Percentiles rank a stretch among this genome's conserved stretches.
Evolutionary conservation across 106 monocot species (phyloP).

Genomic region (Ottelia alismoides): DNA sequence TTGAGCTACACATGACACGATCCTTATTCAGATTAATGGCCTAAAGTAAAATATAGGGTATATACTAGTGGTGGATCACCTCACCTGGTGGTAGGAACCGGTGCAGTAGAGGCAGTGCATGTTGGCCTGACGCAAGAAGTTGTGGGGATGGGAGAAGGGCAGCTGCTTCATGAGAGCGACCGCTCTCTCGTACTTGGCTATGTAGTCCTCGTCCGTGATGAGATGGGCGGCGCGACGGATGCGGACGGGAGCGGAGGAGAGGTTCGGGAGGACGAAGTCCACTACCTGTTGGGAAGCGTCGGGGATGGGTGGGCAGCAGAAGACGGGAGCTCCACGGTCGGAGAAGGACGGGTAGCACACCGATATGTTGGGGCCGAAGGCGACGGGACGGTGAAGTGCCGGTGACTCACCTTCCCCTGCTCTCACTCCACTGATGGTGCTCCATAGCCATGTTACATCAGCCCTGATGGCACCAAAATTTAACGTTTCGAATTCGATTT

Average conservation of each 20-base stretch:
- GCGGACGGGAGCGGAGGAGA: conserved; percentile 3
- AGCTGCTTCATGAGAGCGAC: conserved; percentile 9
- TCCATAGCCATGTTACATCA: no score
- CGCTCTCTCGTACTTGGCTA: conserved; percentile 16
- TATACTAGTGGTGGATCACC: no score
- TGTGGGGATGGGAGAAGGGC: conserved; percentile 14
- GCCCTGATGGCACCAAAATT: no score
- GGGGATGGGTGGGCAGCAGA: conserved; percentile 14
- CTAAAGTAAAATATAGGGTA: no score
- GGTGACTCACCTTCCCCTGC: no score
- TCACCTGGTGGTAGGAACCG: conserved; percentile 24
- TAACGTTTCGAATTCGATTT: no score
- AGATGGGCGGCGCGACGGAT: conserved; percentile 17
- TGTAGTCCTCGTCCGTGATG: conserved; percentile 8
- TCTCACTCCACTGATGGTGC: no score
- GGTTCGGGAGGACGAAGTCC: no score
- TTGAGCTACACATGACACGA: no score
- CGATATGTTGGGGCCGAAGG: conserved; percentile 1
- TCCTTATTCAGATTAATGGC: no score
- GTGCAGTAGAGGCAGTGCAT: conserved; percentile 30
- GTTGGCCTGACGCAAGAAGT: conserved; percentile 18
- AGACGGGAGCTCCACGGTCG: conserved; percentile 1
- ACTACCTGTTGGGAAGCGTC: conserved; percentile 1
- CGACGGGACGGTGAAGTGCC: neutral
- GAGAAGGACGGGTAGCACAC: conserved; percentile 4